phyloP scores from a whole-genome alignment of 2,329 filamentous ascomycete species.

The Nannizzia gypsea region DNA sequence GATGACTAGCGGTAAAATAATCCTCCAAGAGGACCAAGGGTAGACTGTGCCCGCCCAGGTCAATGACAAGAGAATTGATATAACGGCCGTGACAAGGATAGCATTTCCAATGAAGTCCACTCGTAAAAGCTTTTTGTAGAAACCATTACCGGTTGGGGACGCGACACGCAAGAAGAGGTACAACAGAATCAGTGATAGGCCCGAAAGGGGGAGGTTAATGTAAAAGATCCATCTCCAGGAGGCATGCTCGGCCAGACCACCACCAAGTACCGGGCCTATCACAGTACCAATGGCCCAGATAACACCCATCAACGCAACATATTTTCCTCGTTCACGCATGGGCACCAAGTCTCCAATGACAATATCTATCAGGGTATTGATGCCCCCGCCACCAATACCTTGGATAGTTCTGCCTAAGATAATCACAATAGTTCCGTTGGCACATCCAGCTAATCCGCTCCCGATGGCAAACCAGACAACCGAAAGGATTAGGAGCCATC shows the following conservation, averaged over 20 bases:
- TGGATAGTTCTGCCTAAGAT: neutral
- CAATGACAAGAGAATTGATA: constrained; percentile 30
- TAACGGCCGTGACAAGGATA: constrained; percentile 24
- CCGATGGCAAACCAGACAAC: constrained; percentile 33
- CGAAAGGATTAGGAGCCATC: constrained; percentile 29
- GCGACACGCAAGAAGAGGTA: constrained; percentile 22
- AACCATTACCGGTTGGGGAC: constrained; percentile 19
- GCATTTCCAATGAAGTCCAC: constrained; percentile 28
- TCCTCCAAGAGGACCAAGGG: constrained; percentile 21
- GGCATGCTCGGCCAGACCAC: neutral
- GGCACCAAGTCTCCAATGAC: neutral
- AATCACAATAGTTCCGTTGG: neutral
- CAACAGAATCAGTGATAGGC: constrained; percentile 19
- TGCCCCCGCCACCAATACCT: neutral
- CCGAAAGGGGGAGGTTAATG: constrained; percentile 28
- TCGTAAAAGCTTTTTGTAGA: constrained; percentile 19
- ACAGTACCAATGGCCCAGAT: neutral
- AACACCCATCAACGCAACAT: neutral
- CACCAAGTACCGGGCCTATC: neutral
- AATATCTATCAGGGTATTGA: neutral
- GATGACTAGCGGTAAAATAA: constrained; percentile 19
- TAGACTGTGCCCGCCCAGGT: constrained; percentile 27
- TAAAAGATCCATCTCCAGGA: constrained; percentile 21
- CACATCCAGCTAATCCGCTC: neutral
- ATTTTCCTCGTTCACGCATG: neutral